A percentile compares a stretch with the other conserved stretches of the same genome.
Conservation (phyloP, 1,284 basidiomycete genomes). For the Kalmanozyma brasiliensis region DNA sequence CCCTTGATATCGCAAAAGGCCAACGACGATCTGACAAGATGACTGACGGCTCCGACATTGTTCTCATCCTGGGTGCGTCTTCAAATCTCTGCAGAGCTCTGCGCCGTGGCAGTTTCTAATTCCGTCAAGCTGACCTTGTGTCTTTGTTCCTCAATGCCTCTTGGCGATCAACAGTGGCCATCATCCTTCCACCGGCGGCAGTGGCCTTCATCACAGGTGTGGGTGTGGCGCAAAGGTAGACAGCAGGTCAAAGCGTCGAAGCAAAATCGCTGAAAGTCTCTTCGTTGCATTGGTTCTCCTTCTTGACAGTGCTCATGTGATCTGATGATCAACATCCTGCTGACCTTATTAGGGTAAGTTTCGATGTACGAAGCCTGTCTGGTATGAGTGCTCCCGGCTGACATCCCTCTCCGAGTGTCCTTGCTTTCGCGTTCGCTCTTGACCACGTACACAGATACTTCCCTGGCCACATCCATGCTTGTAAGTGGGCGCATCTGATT, state of each 20-base stretch:
- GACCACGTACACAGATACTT: constrained; percentile 16
- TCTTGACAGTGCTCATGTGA: constrained; percentile 69
- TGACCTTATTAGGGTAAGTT: constrained; percentile 74
- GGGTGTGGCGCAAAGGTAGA: constrained; percentile 2
- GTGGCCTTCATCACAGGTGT: constrained; percentile 78
- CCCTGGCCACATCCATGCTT: constrained; percentile 45
- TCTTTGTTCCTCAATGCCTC: background rate
- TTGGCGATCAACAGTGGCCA: constrained; percentile 71
- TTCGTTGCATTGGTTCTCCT: background rate
- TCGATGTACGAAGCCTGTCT: too few relatives aligned
- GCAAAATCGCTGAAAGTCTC: background rate
- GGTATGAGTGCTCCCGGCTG: background rate
- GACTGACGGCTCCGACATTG: constrained; percentile 40
- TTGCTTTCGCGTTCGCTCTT: background rate
- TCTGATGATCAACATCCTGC: constrained; percentile 80
- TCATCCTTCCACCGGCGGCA: constrained; percentile 73
- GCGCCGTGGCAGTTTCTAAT: too few relatives aligned
- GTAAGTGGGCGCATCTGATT: constrained; percentile 11
- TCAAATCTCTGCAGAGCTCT: too few relatives aligned
- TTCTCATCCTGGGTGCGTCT: constrained; percentile 52
- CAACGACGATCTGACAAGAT: constrained; percentile 9
- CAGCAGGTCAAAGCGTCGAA: background rate
- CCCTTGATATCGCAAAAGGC: background rate
- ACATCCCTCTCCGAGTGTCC: background rate
- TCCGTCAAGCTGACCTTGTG: background rate